These are phyloP conservation scores for Zostera marina DNA, from an alignment of 116 monocot genomes.

Conservation along the genomic window DNA sequence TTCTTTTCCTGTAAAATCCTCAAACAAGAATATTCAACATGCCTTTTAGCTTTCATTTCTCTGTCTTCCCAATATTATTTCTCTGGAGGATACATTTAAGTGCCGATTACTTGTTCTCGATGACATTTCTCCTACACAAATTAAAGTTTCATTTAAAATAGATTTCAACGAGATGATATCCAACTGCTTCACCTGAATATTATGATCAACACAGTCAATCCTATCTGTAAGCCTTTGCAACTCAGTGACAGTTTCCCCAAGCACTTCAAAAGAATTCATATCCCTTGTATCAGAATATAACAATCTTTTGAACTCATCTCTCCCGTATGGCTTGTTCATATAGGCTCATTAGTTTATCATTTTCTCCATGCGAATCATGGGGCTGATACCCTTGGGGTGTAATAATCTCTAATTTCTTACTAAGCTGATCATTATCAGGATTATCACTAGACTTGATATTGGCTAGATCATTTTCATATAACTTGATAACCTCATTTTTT, in stretches of 20 bases:
- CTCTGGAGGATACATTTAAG: conserved; percentile 20
- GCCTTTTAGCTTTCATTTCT: conserved; percentile 23
- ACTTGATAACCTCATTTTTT: conserved; percentile 52
- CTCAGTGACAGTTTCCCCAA: conserved; percentile 26
- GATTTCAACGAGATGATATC: conserved; percentile 20
- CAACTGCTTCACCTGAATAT: conserved; percentile 23
- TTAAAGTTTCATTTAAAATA: conserved; percentile 12
- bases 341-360: conserved; percentile 61
- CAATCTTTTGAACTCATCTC: conserved; percentile 50
- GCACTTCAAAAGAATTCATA: conserved; percentile 17
- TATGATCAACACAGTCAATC: conserved; percentile 8
- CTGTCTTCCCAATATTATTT: conserved; percentile 35
- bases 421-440: neutral
- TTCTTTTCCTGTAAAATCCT: conserved; percentile 33
- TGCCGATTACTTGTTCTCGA: conserved; percentile 29
- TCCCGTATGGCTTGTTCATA: conserved; percentile 90
- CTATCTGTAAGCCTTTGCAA: conserved; percentile 20
- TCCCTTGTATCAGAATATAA: conserved; percentile 10
- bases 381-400: neutral
- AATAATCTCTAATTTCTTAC: neutral
- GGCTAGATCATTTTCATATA: conserved; percentile 27
- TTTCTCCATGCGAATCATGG: conserved; percentile 28
- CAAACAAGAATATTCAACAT: conserved; percentile 13
- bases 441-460: neutral
- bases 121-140: conserved; percentile 16